phyloP scores from a whole-genome alignment of 306 rosid species.

The Amphicarpaea edgeworthii region DNA sequence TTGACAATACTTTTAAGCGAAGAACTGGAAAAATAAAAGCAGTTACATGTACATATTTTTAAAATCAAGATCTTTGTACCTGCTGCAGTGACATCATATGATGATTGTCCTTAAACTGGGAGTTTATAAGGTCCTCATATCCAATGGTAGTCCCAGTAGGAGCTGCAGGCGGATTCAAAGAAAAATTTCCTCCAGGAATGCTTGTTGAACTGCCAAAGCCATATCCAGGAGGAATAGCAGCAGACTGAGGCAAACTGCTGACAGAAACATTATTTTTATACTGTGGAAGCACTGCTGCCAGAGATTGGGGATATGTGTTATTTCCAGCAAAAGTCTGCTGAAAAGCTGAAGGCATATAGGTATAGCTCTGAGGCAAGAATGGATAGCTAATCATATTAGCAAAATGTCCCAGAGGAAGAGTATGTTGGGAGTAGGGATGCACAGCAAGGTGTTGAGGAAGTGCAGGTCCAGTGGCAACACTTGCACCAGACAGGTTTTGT shows the following conservation, averaged over 20 bases:
- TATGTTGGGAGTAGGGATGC: constrained; percentile 85
- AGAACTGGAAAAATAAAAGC: neutral
- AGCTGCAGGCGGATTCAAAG: constrained; percentile 73
- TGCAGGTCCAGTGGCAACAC: constrained; percentile 73
- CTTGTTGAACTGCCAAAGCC: constrained; percentile 81
- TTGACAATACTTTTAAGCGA: neutral
- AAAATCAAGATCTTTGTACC: constrained; percentile 49
- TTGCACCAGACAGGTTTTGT: constrained; percentile 68
- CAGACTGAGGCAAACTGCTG: constrained; percentile 86
- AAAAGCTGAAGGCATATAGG: constrained; percentile 90
- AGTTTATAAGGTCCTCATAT: constrained; percentile 74
- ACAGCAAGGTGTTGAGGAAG: constrained; percentile 82
- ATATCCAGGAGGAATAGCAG: constrained; percentile 76
- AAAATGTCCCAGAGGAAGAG: constrained; percentile 84
- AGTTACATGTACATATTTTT: neutral
- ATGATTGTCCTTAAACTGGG: constrained; percentile 79
- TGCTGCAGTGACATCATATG: constrained; percentile 86
- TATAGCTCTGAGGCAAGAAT: constrained; percentile 88
- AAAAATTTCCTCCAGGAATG: constrained; percentile 88
- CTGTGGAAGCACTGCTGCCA: constrained; percentile 88
- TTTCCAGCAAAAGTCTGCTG: constrained; percentile 88
- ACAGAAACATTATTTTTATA: constrained; percentile 83
- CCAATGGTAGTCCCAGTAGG: constrained; percentile 75
- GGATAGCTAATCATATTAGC: constrained; percentile 89
- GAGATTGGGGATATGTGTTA: constrained; percentile 83